Conservation (phyloP, 805 yeast genomes). For the Candida adriatica region DNA sequence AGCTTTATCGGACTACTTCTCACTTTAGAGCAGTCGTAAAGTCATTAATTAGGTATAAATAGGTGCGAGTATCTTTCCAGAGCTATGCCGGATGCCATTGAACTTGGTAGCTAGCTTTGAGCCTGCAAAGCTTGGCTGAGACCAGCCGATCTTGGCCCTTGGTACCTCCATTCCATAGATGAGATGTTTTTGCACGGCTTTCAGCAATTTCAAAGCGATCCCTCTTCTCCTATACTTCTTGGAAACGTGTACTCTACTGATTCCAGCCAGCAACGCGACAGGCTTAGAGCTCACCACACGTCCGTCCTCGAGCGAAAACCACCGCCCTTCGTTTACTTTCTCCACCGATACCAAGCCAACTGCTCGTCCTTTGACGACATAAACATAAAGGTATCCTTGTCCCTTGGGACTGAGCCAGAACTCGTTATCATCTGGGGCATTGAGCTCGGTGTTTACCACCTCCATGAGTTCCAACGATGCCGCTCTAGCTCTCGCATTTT, state of each 20-base stretch:
- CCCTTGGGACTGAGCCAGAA: constrained; percentile 29
- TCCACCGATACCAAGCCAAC: constrained; percentile 56
- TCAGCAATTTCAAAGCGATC: constrained; percentile 39
- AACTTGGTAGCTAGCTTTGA: constrained; percentile 49
- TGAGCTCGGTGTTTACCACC: constrained; percentile 52
- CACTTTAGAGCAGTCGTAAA: too few species aligned
- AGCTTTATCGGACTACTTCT: too few species aligned
- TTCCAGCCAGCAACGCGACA: constrained; percentile 36
- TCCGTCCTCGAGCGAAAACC: constrained; percentile 55
- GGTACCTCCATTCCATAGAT: constrained; percentile 42
- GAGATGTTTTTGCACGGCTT: constrained; percentile 35
- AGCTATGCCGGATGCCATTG: constrained; percentile 48
- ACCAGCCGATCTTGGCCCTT: constrained; percentile 50
- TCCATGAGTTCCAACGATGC: constrained; percentile 36
- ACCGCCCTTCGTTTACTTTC: constrained; percentile 36
- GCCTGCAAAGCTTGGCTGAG: constrained; percentile 67
- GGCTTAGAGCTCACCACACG: constrained; percentile 39
- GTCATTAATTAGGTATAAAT: too few species aligned
- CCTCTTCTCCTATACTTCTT: constrained; percentile 40
- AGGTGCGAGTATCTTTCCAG: constrained; percentile 44
- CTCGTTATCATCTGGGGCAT: constrained; percentile 47
- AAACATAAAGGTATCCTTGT: constrained; percentile 43
- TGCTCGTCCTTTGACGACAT: constrained; percentile 37
- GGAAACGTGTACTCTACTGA: constrained; percentile 43
- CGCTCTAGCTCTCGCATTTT: constrained; percentile 25